Base-by-base conservation (phyloP, 1,284 basidiomycete species). In the Kalmanozyma brasiliensis region DNA sequence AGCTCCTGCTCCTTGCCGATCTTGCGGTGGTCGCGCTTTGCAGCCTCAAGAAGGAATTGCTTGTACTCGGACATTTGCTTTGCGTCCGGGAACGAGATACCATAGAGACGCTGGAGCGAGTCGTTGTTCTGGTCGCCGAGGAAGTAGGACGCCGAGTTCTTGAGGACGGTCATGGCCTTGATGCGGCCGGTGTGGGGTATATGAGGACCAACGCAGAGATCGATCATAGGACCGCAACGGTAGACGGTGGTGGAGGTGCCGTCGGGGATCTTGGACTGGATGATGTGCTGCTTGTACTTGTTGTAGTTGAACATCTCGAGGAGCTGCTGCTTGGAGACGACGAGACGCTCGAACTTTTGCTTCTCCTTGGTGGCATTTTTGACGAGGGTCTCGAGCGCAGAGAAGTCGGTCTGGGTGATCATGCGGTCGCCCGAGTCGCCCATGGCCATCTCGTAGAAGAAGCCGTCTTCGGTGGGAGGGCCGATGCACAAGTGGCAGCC, bases 241-340 rank as follows among this genome's bases (percentile, higher is more conserved):
- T 98, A 99, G 26, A 99, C 94, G 14, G 96, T 98, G 49, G 96
- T 97, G 49, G 91, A 93, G 16, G 93, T 92, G 68, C 95, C 95
- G 82, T 99, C 95, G 8, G 94, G 91, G 55, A 99, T 91, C 85
- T 98, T 98, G 73, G 89, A 88, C 82, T 95, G 88, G 81, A 99
- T 98, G 81, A 98, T 89, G 83, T 98, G 90, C 80, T 90, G 88
- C 86, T 99, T 99, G 86, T 97, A 99, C 84, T 94, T 96, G 87
- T 98, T 99, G 85, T 98, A 99, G 93, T 87, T 86, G 85, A 99
- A 99, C 95, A 99, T 98, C 84, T 98, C 89, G 47, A 98, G 85
- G 7, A 99, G 86, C 36, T 90, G 90, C 84, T 97, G 92, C 84
- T 98, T 99, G 29, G 93, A 88, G 43, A 98, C 89, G 33, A 94